Evolutionary conservation across 2,329 filamentous ascomycete species (phyloP).

Genomic region (Fusarium staphyleae): DNA sequence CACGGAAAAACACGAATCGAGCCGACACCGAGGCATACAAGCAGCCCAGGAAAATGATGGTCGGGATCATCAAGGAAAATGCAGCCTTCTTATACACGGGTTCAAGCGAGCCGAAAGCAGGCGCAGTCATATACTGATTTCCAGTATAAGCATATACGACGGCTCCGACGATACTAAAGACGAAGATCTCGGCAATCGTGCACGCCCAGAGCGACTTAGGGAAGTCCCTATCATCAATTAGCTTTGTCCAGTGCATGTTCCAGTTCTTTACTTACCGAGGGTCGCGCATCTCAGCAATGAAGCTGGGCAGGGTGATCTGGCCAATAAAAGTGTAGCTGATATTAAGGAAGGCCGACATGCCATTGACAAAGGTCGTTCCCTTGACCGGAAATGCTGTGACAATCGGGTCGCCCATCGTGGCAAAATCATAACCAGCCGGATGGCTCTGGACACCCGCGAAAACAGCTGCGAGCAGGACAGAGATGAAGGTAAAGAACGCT

Average conservation of each 20-base stretch:
- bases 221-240: constrained; percentile 68
- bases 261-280: constrained; percentile 50
- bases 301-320: constrained; percentile 91
- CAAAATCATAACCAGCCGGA: constrained; percentile 70
- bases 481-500: constrained; percentile 88
- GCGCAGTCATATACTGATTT: constrained; percentile 85
- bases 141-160: constrained; percentile 89
- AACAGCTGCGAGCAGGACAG: constrained; percentile 81
- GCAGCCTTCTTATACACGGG: constrained; percentile 85
- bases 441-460: constrained; percentile 80
- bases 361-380: constrained; percentile 80
- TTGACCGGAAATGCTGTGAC: constrained; percentile 72
- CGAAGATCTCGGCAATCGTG: constrained; percentile 84
- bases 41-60: constrained; percentile 89
- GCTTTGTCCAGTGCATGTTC: not conserved
- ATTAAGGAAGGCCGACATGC: constrained; percentile 89
- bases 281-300: constrained; percentile 91
- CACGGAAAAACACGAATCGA: constrained; percentile 89
- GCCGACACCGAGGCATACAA: constrained; percentile 90
- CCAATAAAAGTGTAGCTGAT: constrained; percentile 97
- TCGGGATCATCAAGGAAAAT: constrained; percentile 96
- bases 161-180: constrained; percentile 83
- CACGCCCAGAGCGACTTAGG: constrained; percentile 92
- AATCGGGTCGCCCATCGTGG: constrained; percentile 64
- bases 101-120: constrained; percentile 84